Evolutionary conservation across 228 moss, liverwort and hornwort species (phyloP).

Genomic region (Sphagnum fallax): DNA sequence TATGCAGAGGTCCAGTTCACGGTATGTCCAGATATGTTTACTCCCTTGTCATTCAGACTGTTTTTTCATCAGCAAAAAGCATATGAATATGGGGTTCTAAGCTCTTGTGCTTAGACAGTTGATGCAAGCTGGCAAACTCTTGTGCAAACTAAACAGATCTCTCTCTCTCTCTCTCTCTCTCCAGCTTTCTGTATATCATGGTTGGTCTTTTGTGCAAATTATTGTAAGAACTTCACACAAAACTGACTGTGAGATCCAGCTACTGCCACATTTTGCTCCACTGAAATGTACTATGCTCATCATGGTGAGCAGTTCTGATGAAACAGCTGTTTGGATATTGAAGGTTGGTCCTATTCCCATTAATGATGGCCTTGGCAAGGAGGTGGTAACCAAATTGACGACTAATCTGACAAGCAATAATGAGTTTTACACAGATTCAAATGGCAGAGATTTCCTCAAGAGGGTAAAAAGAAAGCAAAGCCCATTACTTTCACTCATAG

Average conservation of each 20-base stretch:
- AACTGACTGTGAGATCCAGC: too few relatives aligned
- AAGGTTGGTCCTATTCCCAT: slow-evolving; percentile 91
- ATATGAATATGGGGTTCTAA: too few relatives aligned
- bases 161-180: too few relatives aligned
- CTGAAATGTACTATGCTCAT: neutral
- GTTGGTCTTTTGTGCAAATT: neutral
- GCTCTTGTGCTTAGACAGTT: too few relatives aligned
- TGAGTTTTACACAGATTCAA: slow-evolving; percentile 85
- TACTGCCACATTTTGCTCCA: neutral
- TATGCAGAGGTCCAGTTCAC: slow-evolving; percentile 87
- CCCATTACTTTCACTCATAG: too few relatives aligned
- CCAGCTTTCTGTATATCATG: too few relatives aligned
- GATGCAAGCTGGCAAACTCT: too few relatives aligned
- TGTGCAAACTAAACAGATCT: too few relatives aligned
- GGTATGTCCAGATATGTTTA: slow-evolving; percentile 26
- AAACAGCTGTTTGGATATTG: slow-evolving; percentile 1
- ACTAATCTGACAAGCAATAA: slow-evolving; percentile 58
- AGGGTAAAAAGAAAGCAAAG: slow-evolving; percentile 31
- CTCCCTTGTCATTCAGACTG: neutral
- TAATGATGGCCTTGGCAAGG: slow-evolving; percentile 81
- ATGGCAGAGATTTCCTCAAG: slow-evolving; percentile 86
- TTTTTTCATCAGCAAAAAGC: neutral
- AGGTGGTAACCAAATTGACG: slow-evolving; percentile 70
- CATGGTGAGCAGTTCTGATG: neutral
- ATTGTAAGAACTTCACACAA: too few relatives aligned